Evolutionary conservation across 2,329 filamentous ascomycete genomes (phyloP).

Genomic region (Aspergillus tubingensis): DNA sequence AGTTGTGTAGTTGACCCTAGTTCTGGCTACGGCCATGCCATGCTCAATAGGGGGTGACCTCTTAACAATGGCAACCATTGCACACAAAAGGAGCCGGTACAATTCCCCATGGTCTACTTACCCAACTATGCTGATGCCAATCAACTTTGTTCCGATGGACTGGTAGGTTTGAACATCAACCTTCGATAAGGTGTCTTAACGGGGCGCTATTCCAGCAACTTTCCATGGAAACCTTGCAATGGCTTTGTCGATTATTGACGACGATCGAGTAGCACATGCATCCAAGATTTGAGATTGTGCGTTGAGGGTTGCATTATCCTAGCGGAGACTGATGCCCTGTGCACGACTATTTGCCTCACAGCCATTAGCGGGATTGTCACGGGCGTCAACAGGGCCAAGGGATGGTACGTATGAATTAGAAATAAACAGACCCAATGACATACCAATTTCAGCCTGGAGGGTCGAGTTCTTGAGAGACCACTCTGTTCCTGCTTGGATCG

Average conservation of each 20-base stretch:
- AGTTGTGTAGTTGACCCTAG: background rate
- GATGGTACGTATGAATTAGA: background rate
- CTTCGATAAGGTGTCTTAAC: background rate
- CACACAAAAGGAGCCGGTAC: background rate
- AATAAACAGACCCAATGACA: background rate
- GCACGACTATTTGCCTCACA: conserved; percentile 4
- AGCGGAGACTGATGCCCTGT: conserved; percentile 1
- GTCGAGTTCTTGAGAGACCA: background rate
- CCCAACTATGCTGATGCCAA: background rate
- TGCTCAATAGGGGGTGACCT: background rate
- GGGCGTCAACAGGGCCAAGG: background rate
- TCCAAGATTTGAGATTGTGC: background rate
- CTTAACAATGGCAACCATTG: background rate
- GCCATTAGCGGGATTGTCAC: conserved; percentile 2
- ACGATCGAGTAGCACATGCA: conserved; percentile 11
- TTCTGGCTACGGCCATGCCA: background rate
- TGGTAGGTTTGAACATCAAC: background rate
- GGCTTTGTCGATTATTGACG: conserved; percentile 14
- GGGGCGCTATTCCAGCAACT: background rate
- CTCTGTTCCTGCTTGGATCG: background rate
- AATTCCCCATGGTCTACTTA: background rate
- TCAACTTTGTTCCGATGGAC: background rate
- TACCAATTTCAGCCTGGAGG: conserved; percentile 7
- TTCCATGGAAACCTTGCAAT: conserved; percentile 10
- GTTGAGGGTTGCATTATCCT: background rate